A percentile compares a stretch with the other conserved stretches of the same genome.
Conservation (phyloP, 495 filamentous ascomycete genomes). For the Hypoxylon cercidicola region DNA sequence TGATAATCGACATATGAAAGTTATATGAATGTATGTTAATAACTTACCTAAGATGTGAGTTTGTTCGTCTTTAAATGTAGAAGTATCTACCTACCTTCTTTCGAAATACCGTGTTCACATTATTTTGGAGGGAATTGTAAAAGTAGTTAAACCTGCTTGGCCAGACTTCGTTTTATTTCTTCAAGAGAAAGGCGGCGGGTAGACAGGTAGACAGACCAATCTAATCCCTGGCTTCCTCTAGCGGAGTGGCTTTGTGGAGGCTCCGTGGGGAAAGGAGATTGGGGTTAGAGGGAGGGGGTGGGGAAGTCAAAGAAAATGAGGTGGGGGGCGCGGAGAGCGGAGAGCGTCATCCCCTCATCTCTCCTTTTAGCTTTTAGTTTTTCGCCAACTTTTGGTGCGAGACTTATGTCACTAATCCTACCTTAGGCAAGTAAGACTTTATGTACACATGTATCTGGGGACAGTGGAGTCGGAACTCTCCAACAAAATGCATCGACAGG, state of each 20-base stretch:
- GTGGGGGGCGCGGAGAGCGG: neutral
- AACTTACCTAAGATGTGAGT: too few species aligned
- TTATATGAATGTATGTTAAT: too few species aligned
- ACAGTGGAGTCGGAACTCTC: conserved; percentile 27
- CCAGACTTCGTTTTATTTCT: too few species aligned
- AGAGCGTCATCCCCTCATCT: conserved; percentile 11
- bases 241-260: conserved; percentile 19
- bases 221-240: too few species aligned
- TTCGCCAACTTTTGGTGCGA: neutral
- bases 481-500: conserved; percentile 3
- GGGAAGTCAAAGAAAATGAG: too few species aligned
- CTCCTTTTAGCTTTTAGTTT: neutral
- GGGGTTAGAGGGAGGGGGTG: neutral
- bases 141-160: too few species aligned
- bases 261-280: conserved; percentile 25
- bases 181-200: neutral
- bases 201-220: neutral
- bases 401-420: conserved; percentile 29
- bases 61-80: too few species aligned
- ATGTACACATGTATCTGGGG: conserved; percentile 29
- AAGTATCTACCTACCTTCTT: neutral
- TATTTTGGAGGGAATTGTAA: too few species aligned
- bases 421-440: neutral
- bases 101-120: too few species aligned
- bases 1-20: conserved; percentile 1